Percentiles rank a stretch among this genome's conserved stretches.
Conservation (phyloP, 176 grass and related monocot species). For the Pontederia crassipes region DNA sequence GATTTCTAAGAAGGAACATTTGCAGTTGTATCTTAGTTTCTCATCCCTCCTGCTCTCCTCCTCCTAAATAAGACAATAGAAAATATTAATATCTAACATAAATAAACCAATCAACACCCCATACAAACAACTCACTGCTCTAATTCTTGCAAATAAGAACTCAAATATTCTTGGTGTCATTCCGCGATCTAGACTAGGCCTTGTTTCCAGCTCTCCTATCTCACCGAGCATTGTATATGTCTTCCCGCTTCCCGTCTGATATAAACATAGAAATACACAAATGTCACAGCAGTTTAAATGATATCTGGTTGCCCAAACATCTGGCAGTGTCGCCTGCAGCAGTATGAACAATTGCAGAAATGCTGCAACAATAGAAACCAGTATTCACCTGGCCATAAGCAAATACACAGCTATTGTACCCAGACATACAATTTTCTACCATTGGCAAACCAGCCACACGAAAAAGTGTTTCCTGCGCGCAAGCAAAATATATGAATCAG, state of each 20-base stretch:
- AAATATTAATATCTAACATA: background rate
- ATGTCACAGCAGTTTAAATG: slow-evolving; percentile 7
- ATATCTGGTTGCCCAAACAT: background rate
- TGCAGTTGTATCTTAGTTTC: slow-evolving; percentile 93
- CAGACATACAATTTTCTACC: slow-evolving; percentile 98
- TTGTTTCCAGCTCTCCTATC: slow-evolving; percentile 69
- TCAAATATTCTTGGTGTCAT: slow-evolving; percentile 98
- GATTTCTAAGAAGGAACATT: slow-evolving; percentile 94
- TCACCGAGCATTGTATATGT: slow-evolving; percentile 96
- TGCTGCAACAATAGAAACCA: background rate
- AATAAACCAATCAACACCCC: background rate
- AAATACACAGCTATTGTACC: slow-evolving; percentile 97
- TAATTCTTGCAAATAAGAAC: slow-evolving; percentile 94
- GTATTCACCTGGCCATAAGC: slow-evolving; percentile 85
- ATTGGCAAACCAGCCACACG: slow-evolving; percentile 92
- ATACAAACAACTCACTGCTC: slow-evolving; percentile 49
- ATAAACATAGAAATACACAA: slow-evolving; percentile 16
- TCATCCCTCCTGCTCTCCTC: slow-evolving; percentile 97
- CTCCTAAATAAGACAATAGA: slow-evolving; percentile 32
- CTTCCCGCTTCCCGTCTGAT: slow-evolving; percentile 93
- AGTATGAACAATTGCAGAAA: no score
- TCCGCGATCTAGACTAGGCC: slow-evolving; percentile 66
- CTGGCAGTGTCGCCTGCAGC: background rate
- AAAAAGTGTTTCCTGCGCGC: slow-evolving; percentile 73
- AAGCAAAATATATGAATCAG: slow-evolving; percentile 17